Conservation (phyloP, 2,329 filamentous ascomycete genomes). For the Dactylella cylindrospora region DNA sequence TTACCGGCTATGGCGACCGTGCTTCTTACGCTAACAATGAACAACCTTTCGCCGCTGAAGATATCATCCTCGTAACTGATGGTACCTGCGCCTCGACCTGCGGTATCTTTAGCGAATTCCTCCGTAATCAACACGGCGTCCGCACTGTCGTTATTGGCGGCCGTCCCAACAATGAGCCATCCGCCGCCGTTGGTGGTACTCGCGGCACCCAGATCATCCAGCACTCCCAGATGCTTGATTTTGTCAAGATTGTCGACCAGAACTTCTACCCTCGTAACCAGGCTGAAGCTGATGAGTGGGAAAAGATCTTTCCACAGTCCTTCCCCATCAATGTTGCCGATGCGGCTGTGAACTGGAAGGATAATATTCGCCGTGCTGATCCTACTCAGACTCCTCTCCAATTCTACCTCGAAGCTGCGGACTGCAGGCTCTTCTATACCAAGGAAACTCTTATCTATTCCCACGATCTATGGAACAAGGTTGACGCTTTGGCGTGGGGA, state of each 20-base stretch:
- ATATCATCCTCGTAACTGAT: slow-evolving; percentile 56
- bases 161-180: slow-evolving; percentile 55
- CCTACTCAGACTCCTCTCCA: slow-evolving; percentile 56
- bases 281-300: slow-evolving; percentile 19
- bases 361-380: slow-evolving; percentile 21
- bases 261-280: slow-evolving; percentile 46
- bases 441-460: slow-evolving; percentile 51
- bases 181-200: slow-evolving; percentile 62
- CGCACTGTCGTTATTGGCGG: slow-evolving; percentile 64
- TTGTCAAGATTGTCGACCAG: slow-evolving; percentile 48
- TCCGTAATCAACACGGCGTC: slow-evolving; percentile 59
- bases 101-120: slow-evolving; percentile 60
- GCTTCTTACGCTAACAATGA: slow-evolving; percentile 34
- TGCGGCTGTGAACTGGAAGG: slow-evolving; percentile 40
- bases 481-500: slow-evolving; percentile 31
- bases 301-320: slow-evolving; percentile 42
- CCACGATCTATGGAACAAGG: slow-evolving; percentile 22
- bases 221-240: slow-evolving; percentile 48
- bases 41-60: slow-evolving; percentile 52
- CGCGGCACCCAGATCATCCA: slow-evolving; percentile 57
- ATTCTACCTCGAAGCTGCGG: slow-evolving; percentile 63
- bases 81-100: slow-evolving; percentile 65
- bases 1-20: slow-evolving; percentile 44
- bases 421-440: slow-evolving; percentile 65
- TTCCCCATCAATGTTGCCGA: slow-evolving; percentile 47